phyloP scores from a whole-genome alignment of 2,329 filamentous ascomycete species.

The Aspergillus texensis region DNA sequence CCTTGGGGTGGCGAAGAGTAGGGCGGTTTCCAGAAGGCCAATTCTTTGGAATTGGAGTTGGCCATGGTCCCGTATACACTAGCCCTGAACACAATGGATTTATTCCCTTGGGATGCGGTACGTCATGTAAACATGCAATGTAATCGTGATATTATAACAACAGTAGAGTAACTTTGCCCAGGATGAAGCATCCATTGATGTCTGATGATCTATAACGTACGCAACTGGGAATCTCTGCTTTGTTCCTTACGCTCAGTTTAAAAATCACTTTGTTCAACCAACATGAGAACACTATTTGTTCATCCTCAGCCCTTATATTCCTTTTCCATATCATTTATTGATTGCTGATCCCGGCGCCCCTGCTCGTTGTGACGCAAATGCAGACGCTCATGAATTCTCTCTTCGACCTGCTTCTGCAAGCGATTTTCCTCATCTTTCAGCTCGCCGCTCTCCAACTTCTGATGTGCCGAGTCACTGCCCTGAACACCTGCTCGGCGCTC shows the following conservation, averaged over 20 bases:
- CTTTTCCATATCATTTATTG: background rate
- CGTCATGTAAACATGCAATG: background rate
- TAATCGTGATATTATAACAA: background rate
- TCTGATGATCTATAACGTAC: background rate
- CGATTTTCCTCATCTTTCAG: constrained; percentile 21
- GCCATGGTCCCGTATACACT: background rate
- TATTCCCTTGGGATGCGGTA: background rate
- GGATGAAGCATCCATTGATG: background rate
- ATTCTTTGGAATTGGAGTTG: background rate
- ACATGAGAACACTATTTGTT: background rate
- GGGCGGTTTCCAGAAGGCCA: background rate
- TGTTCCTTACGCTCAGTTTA: background rate
- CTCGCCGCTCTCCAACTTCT: constrained; percentile 18
- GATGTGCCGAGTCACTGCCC: constrained; percentile 15
- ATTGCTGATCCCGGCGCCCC: background rate
- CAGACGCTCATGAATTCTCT: constrained; percentile 34
- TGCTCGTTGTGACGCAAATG: constrained; percentile 16
- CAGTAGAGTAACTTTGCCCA: background rate
- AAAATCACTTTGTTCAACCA: background rate
- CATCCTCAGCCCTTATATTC: background rate
- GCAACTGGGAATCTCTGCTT: background rate
- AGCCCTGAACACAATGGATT: background rate
- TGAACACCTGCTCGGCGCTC: constrained; percentile 32
- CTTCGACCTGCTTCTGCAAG: constrained; percentile 32
- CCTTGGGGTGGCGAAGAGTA: background rate